Conservation (phyloP, 306 rosid genomes). For the Citrullus colocynthis region DNA sequence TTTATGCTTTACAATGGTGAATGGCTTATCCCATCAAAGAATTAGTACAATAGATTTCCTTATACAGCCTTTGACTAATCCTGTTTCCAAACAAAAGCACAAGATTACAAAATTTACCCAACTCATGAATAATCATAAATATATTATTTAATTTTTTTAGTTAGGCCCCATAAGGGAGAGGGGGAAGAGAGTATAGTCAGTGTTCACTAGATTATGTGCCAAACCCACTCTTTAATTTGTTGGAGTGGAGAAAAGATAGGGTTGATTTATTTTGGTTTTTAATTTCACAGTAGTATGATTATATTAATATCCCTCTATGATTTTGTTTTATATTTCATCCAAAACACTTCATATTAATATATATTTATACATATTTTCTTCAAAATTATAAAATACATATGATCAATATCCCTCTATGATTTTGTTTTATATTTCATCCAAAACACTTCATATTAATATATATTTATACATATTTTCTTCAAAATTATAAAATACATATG, state of each 20-base stretch:
- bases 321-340: neutral
- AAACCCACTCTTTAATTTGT: neutral
- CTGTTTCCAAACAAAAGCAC: neutral
- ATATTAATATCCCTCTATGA: neutral
- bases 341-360: neutral
- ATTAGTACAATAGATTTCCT: neutral
- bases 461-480: too few species aligned
- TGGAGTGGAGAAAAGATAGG: neutral
- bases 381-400: too few species aligned
- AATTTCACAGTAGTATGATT: neutral
- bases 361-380: too few species aligned
- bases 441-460: neutral
- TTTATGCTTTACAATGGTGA: neutral
- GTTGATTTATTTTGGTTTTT: neutral
- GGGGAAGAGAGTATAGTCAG: neutral
- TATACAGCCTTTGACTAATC: neutral
- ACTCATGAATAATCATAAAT: neutral
- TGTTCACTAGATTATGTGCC: conserved; percentile 2
- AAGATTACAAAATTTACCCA: neutral
- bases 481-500: too few species aligned
- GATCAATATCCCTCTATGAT: neutral
- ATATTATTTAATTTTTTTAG: neutral
- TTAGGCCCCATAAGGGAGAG: neutral
- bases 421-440: neutral
- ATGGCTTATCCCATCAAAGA: neutral